Base-by-base conservation (phyloP, 2,329 filamentous ascomycete genomes). In the Fusarium sp. region DNA sequence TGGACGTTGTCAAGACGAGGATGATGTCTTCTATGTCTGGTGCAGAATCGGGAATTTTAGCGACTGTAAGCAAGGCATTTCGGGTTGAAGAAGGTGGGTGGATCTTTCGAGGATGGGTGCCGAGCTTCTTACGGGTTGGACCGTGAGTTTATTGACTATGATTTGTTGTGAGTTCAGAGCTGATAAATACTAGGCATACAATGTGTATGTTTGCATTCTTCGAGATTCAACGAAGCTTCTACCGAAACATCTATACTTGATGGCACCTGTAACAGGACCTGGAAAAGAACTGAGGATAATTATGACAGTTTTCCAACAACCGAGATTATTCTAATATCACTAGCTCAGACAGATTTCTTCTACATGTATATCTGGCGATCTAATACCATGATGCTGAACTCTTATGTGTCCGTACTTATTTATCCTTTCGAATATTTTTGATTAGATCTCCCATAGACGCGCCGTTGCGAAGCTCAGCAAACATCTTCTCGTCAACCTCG, bases 401-500 rank as follows among this genome's bases (percentile, higher is more conserved):
- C 33, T 14, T n/a, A 37, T 15, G 33, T 6, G 4, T 0, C 6
- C 6, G 5, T 37, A 35, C 26, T 42, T 38, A 71, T 60, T 62
- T 63, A 14, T 69, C 33, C 30, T 67, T 67, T 7, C 66, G 58
- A 5, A 71, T 26, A 17, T 32, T 57, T 20, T 33, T 23, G 7
- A 57, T 18, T 17, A 57, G 13, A 5, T 49, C 54, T 7, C 38
- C 52, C 52, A 55, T 55, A 6, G 38, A 38, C 9, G 52, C 44
- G 6, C 70, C 70, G 9, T 62, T 59, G 13, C 62, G 58, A 12
- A 73, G 48, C 27, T 57, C 53, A 3, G 18, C 60, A 62, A 72
- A 73, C 55, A 60, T 78, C 65, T 76, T 78, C 42, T 78, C 68
- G 32, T 80, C 78, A 10, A 78, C 67, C 38, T 78, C 74, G 11